phyloP scores from a whole-genome alignment of 73 alveolate genomes.

The Paramecium octaurelia region DNA sequence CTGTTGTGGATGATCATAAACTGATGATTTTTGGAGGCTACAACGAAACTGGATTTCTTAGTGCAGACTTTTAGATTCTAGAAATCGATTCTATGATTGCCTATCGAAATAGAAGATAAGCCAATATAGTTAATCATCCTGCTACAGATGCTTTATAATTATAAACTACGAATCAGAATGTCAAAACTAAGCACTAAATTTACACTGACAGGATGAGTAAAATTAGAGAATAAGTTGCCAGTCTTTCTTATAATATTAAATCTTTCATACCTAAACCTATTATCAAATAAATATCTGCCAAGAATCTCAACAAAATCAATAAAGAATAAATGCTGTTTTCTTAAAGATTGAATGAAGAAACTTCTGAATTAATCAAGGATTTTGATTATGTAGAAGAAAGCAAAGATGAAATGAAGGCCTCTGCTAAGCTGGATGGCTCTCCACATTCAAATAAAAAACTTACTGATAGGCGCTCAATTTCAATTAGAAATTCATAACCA shows the following conservation, averaged over 20 bases:
- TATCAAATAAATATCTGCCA: background rate
- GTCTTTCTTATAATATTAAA: conserved; percentile 11
- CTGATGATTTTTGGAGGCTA: conserved; percentile 36
- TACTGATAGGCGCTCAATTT: background rate
- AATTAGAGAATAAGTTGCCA: conserved; percentile 5
- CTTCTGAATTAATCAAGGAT: background rate
- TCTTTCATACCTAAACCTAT: conserved; percentile 26
- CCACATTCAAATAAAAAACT: background rate
- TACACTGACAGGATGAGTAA: background rate
- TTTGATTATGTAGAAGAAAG: background rate
- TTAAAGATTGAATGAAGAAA: background rate
- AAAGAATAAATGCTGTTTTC: background rate
- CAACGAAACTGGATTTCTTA: conserved; percentile 1
- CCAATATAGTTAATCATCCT: background rate
- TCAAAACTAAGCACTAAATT: background rate
- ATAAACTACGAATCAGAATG: background rate
- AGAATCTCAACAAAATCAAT: background rate
- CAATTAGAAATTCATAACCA: background rate
- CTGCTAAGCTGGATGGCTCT: background rate
- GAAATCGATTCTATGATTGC: conserved; percentile 22
- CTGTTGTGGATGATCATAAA: conserved; percentile 13
- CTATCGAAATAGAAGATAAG: background rate
- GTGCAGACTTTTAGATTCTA: background rate
- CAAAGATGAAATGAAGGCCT: background rate
- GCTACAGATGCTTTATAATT: background rate